Conservation (phyloP, 306 rosid genomes). For the Ceratonia siliqua region DNA sequence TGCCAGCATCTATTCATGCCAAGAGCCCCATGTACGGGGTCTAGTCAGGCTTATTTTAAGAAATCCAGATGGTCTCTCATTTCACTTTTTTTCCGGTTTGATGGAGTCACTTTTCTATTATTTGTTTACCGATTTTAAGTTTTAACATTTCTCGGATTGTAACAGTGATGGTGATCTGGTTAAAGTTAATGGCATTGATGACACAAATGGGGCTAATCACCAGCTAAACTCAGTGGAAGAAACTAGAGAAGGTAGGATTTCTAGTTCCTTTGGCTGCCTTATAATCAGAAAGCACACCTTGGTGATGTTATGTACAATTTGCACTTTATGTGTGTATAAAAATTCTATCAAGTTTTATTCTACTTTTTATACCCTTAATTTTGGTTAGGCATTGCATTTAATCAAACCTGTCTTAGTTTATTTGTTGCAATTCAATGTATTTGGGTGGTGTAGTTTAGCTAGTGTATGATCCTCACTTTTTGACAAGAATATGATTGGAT, state of each 20-base stretch:
- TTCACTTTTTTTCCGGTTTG: neutral
- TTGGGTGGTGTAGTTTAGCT: neutral
- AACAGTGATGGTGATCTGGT: constrained; percentile 43
- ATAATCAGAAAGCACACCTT: neutral
- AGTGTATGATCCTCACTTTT: neutral
- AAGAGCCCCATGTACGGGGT: neutral
- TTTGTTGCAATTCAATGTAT: neutral
- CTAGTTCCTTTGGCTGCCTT: constrained; percentile 27
- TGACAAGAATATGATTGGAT: neutral
- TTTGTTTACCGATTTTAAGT: constrained; percentile 33
- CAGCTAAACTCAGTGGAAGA: constrained; percentile 39
- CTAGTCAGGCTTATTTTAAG: constrained; percentile 20
- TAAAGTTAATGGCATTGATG: constrained; percentile 36
- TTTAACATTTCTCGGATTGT: constrained; percentile 7
- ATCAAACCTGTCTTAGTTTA: neutral
- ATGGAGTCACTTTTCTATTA: neutral
- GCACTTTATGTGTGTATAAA: neutral
- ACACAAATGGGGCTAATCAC: constrained; percentile 38
- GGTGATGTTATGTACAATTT: constrained; percentile 13
- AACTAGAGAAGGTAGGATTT: constrained; percentile 44
- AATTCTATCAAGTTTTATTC: neutral
- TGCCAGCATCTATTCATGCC: constrained; percentile 24
- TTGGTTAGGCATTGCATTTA: neutral
- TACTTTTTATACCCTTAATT: neutral
- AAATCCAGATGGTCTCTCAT: neutral